Percentiles rank a stretch among this genome's conserved stretches.
phyloP scores from a whole-genome alignment of 345 rosid genomes.

The Aethionema arabicum region DNA sequence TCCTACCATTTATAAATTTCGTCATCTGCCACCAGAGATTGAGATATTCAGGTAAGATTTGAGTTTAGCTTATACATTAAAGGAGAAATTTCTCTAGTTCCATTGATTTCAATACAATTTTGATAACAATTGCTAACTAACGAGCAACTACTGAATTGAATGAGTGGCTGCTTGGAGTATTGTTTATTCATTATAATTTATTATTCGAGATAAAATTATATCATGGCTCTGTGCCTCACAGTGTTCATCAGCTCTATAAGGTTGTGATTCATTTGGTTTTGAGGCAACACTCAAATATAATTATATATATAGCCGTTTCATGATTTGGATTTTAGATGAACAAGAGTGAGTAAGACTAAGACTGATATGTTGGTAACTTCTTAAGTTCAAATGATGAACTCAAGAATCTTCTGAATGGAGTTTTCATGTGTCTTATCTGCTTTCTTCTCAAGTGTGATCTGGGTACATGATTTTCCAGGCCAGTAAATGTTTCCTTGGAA shows the following conservation, averaged over 20 bases:
- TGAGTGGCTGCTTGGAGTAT: no score
- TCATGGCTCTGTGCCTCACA: background rate
- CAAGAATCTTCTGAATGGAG: background rate
- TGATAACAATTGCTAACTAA: no score
- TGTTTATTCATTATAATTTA: no score
- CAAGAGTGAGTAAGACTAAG: background rate
- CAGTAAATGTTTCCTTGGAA: conserved; percentile 71
- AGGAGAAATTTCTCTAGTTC: no score
- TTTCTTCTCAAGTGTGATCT: conserved; percentile 15
- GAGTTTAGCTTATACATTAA: no score
- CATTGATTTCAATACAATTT: no score
- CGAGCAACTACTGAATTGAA: no score
- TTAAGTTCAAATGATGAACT: background rate
- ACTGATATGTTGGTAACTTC: background rate
- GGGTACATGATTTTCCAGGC: conserved; percentile 45
- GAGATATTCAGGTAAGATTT: no score
- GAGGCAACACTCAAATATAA: conserved; percentile 13
- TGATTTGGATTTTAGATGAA: no score
- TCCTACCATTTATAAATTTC: no score
- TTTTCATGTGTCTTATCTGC: background rate
- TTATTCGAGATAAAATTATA: no score
- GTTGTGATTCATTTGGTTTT: conserved; percentile 17
- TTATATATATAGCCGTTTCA: background rate
- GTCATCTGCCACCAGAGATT: no score
- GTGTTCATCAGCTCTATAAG: conserved; percentile 4